Percentiles rank a stretch among this genome's conserved stretches.
Conservation (phyloP, 2,329 filamentous ascomycete genomes). For the Fusarium dlaminii region DNA sequence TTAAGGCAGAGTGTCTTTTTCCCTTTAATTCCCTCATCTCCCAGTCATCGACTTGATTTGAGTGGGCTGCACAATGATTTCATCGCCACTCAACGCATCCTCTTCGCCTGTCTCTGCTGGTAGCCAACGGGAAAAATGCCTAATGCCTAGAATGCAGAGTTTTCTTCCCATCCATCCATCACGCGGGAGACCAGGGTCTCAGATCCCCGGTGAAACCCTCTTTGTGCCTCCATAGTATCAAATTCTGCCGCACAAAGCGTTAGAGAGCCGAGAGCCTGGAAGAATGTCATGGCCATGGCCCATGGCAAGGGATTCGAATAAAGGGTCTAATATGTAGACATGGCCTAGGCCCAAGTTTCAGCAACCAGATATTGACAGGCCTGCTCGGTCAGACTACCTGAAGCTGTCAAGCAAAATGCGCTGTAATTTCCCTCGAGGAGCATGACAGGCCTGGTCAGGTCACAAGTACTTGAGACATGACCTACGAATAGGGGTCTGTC, state of each 20-base stretch:
- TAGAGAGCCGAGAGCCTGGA: not conserved
- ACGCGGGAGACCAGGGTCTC: slow-evolving; percentile 19
- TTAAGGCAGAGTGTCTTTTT: slow-evolving; percentile 5
- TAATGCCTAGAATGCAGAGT: slow-evolving; percentile 32
- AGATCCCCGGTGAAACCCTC: slow-evolving; percentile 29
- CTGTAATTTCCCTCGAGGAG: slow-evolving; percentile 35
- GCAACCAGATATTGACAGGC: slow-evolving; percentile 20
- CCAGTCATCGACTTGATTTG: not conserved
- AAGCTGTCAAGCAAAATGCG: slow-evolving; percentile 33
- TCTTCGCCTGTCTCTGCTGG: not conserved
- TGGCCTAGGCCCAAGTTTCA: slow-evolving; percentile 27
- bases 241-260: slow-evolving; percentile 18
- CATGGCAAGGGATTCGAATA: slow-evolving; percentile 17
- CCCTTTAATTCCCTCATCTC: slow-evolving; percentile 36
- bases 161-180: slow-evolving; percentile 23
- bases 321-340: slow-evolving; percentile 11
- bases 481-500: not conserved
- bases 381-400: slow-evolving; percentile 27
- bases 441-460: slow-evolving; percentile 29
- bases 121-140: slow-evolving; percentile 13
- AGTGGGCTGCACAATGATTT: slow-evolving; percentile 25
- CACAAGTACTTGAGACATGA: slow-evolving; percentile 32
- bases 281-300: slow-evolving; percentile 8
- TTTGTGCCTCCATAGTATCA: slow-evolving; percentile 25
- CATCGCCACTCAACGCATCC: slow-evolving; percentile 22